These are phyloP conservation scores for Mrakiaceae sp. DNA, from an alignment of 1,284 basidiomycete genomes.

Conservation along the genomic window DNA sequence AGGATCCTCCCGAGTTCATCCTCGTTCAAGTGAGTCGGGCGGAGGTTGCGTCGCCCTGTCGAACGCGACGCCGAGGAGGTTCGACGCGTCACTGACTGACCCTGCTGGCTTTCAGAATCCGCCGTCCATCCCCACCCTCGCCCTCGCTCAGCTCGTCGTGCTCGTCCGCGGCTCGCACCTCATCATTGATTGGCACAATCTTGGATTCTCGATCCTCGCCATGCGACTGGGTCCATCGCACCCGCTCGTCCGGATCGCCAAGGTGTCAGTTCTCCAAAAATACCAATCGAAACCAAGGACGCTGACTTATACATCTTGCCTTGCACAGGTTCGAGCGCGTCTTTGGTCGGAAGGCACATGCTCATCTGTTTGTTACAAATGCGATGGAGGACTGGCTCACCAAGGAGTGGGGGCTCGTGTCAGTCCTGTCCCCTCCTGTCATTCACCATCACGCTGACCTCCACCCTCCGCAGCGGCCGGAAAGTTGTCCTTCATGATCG, in stretches of 20 bases:
- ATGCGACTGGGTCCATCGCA: conserved; percentile 61
- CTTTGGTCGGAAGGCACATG: conserved; percentile 70
- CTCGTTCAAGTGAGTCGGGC: conserved; percentile 64
- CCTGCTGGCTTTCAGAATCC: conserved; percentile 56
- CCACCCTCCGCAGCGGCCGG: conserved; percentile 35
- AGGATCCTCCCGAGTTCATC: conserved; percentile 62
- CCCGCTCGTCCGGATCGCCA: conserved; percentile 59
- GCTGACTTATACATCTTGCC: neutral
- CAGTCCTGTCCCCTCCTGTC: conserved; percentile 29
- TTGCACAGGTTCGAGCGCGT: conserved; percentile 58
- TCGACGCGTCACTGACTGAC: neutral
- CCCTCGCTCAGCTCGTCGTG: conserved; percentile 65
- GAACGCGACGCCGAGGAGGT: neutral
- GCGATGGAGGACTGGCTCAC: conserved; percentile 69
- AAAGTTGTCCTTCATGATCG: conserved; percentile 75
- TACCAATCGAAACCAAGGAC: neutral
- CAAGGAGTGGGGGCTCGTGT: conserved; percentile 66
- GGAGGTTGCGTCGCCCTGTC: neutral
- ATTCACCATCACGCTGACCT: conserved; percentile 20
- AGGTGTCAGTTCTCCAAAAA: conserved; percentile 42
- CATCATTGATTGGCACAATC: conserved; percentile 98
- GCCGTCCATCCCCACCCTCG: conserved; percentile 87
- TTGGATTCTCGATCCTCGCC: conserved; percentile 86
- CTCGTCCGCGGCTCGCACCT: conserved; percentile 61
- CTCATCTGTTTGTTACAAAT: conserved; percentile 86